Evolutionary conservation across 495 filamentous ascomycete species (phyloP), one percentile per base, ranked within the genome.

Genomic region (Ascodesmis nigricans): DNA sequence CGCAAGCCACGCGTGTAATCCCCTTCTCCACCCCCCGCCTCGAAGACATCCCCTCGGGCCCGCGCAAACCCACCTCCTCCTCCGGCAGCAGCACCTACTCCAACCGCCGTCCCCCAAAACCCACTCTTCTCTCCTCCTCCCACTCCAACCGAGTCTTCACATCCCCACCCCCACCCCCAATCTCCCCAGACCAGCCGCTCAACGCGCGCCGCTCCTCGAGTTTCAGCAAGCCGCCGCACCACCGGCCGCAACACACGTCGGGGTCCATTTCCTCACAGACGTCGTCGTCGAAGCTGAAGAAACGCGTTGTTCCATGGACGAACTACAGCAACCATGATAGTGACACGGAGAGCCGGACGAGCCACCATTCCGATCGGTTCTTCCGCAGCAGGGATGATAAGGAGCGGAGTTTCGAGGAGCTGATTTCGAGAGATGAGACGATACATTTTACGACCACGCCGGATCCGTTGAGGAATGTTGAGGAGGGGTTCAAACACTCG

Each of bases 391-490:
- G 46, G 16, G 61, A 59, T 25, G 64, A 64, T 22, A 64, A 63
- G 35, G 61, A 56, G 33, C 57, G 58, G 13, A 59, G 61, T 30
- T 82, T 97, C 53, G 87, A 97, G 46, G 67, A 83, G 42, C 62
- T 93, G 22, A 87, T 97, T 38, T 72, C 76, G 23, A 82, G 81
- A 53, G 71, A 81, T 36, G 73, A 91, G 50, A 93, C 87, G 1
- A 73, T 97, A 29, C 82, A 84, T 53, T 93, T 75, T 51, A 93
- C 87, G 1, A 63, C 93, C 20, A 97, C 87, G 1, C 84, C 87
- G 1, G 73, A 78, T 48, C 79, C 63, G 39, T 77, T 93, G 64
- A 72, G 84, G 32, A 73, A 84, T 40, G 76, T 83, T 43, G 75
- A 83, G 49, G 77, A 79, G 59, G 59, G 71, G 55, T n/a, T 42